Conservation (phyloP, 768 basidiomycete species). For the Coprinellus micaceus region DNA sequence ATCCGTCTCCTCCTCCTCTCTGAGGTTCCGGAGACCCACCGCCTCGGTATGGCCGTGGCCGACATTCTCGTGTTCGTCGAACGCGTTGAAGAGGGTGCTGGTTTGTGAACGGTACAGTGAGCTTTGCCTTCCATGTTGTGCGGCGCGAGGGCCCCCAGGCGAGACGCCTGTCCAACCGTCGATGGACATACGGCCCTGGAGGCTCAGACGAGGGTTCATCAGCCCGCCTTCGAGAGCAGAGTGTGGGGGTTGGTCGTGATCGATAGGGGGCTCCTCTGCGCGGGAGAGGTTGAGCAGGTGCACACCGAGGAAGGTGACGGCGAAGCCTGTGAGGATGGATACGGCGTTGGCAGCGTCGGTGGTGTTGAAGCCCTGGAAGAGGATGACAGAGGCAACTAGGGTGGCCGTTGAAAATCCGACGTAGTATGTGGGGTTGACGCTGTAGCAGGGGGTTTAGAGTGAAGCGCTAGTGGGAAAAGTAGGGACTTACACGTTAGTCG, state of each 20-base stretch:
- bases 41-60: conserved; percentile 9
- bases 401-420: conserved; percentile 95
- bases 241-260: conserved; percentile 35
- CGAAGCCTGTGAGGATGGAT: conserved; percentile 86
- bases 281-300: conserved; percentile 86
- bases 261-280: conserved; percentile 41
- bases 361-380: conserved; percentile 97
- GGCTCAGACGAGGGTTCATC: conserved; percentile 74
- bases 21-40: conserved; percentile 58
- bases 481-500: conserved; percentile 86
- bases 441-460: conserved; percentile 24
- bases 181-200: conserved; percentile 76
- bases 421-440: conserved; percentile 97
- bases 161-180: conserved; percentile 65
- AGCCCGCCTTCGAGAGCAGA: conserved; percentile 61
- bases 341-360: conserved; percentile 75
- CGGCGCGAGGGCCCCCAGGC: conserved; percentile 20
- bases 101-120: conserved; percentile 66
- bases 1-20: conserved; percentile 61
- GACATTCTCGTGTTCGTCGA: conserved; percentile 56
- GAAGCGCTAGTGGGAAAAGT: background rate
- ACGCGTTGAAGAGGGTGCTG: conserved; percentile 70
- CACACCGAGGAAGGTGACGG: conserved; percentile 95
- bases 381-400: conserved; percentile 88
- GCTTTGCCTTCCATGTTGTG: conserved; percentile 58